Conservation (phyloP, 768 basidiomycete genomes). For the Suillus tomentosus region DNA sequence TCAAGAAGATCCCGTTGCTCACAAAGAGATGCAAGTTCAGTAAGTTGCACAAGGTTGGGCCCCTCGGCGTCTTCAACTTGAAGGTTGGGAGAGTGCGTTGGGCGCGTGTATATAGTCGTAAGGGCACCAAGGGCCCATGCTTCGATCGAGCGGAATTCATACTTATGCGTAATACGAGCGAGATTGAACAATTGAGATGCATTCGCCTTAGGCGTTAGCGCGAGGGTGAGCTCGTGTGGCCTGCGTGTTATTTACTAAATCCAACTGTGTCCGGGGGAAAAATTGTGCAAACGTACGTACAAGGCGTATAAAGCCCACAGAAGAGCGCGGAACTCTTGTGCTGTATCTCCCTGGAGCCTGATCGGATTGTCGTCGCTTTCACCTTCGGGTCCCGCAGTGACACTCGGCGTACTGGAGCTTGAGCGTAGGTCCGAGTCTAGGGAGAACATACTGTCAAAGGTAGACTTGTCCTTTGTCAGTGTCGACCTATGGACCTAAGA, state of each 20-base stretch:
- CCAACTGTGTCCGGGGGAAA: constrained; percentile 6
- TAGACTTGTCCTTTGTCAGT: constrained; percentile 46
- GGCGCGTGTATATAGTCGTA: constrained; percentile 38
- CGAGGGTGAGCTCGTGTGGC: constrained; percentile 47
- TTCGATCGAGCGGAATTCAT: constrained; percentile 48
- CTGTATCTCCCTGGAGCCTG: constrained; percentile 46
- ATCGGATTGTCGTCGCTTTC: constrained; percentile 53
- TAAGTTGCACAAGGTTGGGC: constrained; percentile 48
- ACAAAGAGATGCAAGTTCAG: constrained; percentile 54
- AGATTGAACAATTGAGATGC: constrained; percentile 49
- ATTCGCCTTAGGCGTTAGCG: constrained; percentile 43
- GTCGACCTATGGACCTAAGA: constrained; percentile 42
- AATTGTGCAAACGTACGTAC: constrained; percentile 38
- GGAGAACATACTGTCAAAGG: constrained; percentile 50
- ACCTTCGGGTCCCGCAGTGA: constrained; percentile 43
- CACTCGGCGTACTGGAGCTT: constrained; percentile 23
- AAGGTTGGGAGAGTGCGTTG: constrained; percentile 25
- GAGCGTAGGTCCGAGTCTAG: constrained; percentile 38
- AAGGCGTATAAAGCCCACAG: constrained; percentile 54
- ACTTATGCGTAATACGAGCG: constrained; percentile 50
- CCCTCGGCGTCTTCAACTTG: constrained; percentile 32
- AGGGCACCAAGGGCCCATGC: constrained; percentile 47
- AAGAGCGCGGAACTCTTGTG: constrained; percentile 52
- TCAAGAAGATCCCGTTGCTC: constrained; percentile 47
- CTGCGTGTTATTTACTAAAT: constrained; percentile 28